A percentile compares a stretch with the other conserved stretches of the same genome.
These are phyloP conservation scores for Phaeolepiota aurea DNA, from an alignment of 768 basidiomycete genomes.

Conservation along the genomic window DNA sequence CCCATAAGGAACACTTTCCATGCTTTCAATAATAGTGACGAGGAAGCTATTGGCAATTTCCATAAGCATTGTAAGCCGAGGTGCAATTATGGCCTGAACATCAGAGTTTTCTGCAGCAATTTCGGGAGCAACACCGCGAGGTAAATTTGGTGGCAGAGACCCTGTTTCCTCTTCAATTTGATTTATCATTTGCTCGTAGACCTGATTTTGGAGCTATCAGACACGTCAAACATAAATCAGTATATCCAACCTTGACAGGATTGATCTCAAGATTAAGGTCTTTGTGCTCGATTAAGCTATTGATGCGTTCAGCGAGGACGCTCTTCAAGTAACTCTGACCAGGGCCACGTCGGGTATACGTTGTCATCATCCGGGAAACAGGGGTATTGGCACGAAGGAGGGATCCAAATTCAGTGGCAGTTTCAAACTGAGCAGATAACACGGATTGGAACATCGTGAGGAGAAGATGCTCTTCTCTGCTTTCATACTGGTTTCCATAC, in stretches of 20 bases:
- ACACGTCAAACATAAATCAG: background rate
- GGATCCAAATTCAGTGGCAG: constrained; percentile 98
- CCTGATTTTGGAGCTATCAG: constrained; percentile 34
- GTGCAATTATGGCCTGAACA: constrained; percentile 97
- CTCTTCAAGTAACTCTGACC: constrained; percentile 98
- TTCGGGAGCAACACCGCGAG: constrained; percentile 90
- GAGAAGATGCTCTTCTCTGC: constrained; percentile 94
- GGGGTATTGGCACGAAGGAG: constrained; percentile 97
- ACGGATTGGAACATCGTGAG: constrained; percentile 99
- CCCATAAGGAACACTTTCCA: constrained; percentile 98
- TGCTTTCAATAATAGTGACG: constrained; percentile 93
- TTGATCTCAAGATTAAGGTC: constrained; percentile 99
- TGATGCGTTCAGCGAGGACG: constrained; percentile 95
- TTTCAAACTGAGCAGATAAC: constrained; percentile 97
- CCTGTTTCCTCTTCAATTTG: constrained; percentile 99
- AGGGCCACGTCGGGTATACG: constrained; percentile 96
- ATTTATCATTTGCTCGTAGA: constrained; percentile 99
- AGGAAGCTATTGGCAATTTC: constrained; percentile 98
- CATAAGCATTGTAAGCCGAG: constrained; percentile 97
- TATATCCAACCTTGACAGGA: constrained; percentile 74
- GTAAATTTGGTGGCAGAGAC: constrained; percentile 81
- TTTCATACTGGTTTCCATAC: constrained; percentile 99
- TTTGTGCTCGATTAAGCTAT: constrained; percentile 98
- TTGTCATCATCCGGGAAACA: constrained; percentile 99
- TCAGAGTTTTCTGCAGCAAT: constrained; percentile 90